Base-by-base conservation (phyloP, 2,329 filamentous ascomycete species). In the Didymella glomerata region DNA sequence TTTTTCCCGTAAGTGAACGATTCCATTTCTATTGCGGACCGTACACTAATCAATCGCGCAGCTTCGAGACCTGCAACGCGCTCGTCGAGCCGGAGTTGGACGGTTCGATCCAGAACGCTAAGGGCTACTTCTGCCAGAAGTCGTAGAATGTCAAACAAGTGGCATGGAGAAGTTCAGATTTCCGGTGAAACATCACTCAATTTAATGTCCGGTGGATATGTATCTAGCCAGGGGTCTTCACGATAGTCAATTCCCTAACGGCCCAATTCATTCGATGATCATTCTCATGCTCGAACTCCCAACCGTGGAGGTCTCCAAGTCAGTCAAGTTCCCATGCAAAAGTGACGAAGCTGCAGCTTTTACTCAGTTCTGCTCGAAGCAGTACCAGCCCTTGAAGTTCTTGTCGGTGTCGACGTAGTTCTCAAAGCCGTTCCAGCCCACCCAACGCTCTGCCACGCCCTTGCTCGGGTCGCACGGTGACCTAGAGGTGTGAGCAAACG, bases 341-440 rank as follows among this genome's bases (percentile, higher is more conserved):
- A 27, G 6, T 42, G 41, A 10, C 11, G 5, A 27, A n/a, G 24
- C 24, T 14, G 41, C 14, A 27, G 22, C 44, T 34, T 22, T 10
- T 6, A 24, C 28, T 40, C 9, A 56, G 30, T 46, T 25, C 40
- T 45, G 40, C 46, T 56, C 53, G n/a, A 45, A 49, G 22, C 57
- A 60, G 40, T 49, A 60, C 57, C 57, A 60, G 34, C 57, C 57
- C 41, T 45, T 60, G 47, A 60, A 60, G 1, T 40, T 18, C 41
- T 52, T 55, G 28, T 55, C 51, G 2, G 57, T 60, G 11, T 11
- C 24, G 20, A 11, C 47, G 18, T 54, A 60, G 34, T 46, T 55
- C 41, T 51, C n/a, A 41, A 51, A 55, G 8, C 51, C 51, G 3
- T 10, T 20, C 57, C 57, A 60, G 11, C 51, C 57, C n/a, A 22